Percentiles rank a stretch among this genome's conserved stretches.
Conservation (phyloP, 495 filamentous ascomycete species). For the Podospora comata region DNA sequence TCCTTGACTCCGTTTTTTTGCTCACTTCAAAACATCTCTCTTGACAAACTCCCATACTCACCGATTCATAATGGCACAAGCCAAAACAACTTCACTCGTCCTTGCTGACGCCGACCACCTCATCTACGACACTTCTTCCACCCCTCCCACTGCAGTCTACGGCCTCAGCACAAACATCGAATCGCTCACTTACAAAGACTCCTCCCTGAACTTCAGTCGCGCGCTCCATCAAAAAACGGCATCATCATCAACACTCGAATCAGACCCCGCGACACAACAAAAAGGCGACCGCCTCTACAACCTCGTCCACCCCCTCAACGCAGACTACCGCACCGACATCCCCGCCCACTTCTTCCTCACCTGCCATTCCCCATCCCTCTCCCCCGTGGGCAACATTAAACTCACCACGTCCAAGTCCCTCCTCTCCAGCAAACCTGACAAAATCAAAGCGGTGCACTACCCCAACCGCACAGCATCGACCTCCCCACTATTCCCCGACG, state of each 20-base stretch:
- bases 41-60: background rate
- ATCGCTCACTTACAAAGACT: conserved; percentile 1
- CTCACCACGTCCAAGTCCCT: background rate
- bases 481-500: background rate
- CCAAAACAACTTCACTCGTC: background rate
- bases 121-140: background rate
- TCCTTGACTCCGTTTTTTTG: background rate
- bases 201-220: background rate
- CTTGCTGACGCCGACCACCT: background rate
- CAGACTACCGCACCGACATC: conserved; percentile 1
- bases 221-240: background rate
- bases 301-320: conserved; percentile 6
- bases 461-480: background rate
- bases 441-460: background rate
- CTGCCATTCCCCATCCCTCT: background rate
- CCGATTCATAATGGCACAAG: background rate
- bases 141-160: background rate
- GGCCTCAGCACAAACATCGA: background rate
- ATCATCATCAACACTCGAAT: background rate
- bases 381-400: background rate
- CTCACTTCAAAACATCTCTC: background rate
- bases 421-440: background rate
- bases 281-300: background rate
- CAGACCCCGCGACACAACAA: background rate
- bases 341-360: background rate